Evolutionary conservation across 2,329 filamentous ascomycete genomes (phyloP), one percentile per base, ranked within the genome.

Genomic region (Lasiodiplodia hormozganensis): DNA sequence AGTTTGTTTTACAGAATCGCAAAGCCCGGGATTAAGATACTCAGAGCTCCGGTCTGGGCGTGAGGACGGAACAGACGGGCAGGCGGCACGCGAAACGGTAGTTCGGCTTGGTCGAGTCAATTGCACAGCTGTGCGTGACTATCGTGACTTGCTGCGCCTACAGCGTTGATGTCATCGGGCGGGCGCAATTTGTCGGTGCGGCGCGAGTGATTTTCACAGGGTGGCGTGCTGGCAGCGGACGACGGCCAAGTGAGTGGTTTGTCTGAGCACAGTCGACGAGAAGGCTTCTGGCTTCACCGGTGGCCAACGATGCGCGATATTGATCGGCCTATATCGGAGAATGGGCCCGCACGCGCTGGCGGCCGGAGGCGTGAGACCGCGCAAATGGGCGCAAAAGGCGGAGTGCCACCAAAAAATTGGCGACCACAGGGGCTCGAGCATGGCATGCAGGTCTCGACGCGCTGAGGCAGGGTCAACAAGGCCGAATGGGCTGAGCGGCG

Each of bases 281-380:
- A 56, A 11, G 57, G 14, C 23, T 62, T 36, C 31, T 25, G 58
- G 8, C 40, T 51, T 62, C 25, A 12, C 25, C 36, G 25, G 23
- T 21, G 58, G 23, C 58, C 34, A 7, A 21, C 43, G 60, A 64
- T 62, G 60, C 60, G 60, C 43, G 60, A 60, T 43, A 60, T 43
- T 28, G 36, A 43, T 10, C n/a, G 54, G 52, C 65, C 65, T 67
- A 67, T 67, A 60, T 60, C 65, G 65, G 65, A 67, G 52, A 25
- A 36, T 23, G 11, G 21, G 57, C 23, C 38, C 58, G 40, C 21
- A 34, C 47, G 38, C 58, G 21, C 28, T 18, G 23, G 23, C 60
- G 14, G 40, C 16, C 36, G 43, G 16, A 51, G 40, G 18, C 40
- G 28, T 21, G 14, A 64, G 43, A 43, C 58, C 40, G 40, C 23